These are phyloP conservation scores for Thermothelomyces thermophilus DNA, from an alignment of 2,329 filamentous ascomycete genomes.

Conservation along the genomic window DNA sequence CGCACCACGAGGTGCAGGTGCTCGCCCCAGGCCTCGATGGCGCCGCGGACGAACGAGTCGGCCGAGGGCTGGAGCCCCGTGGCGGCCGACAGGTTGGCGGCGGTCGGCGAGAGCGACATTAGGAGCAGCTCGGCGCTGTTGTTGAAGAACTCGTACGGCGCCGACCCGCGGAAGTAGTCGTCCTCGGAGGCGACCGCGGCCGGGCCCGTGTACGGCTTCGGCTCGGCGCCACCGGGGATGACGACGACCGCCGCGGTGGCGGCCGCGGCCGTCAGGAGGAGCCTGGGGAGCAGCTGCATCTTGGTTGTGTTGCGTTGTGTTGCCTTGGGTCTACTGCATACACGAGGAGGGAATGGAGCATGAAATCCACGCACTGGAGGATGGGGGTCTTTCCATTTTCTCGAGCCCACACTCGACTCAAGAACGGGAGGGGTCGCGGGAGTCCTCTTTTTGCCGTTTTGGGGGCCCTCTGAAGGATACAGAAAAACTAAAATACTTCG, in stretches of 20 bases:
- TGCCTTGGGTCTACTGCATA: too few relatives aligned
- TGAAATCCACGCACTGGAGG: too few relatives aligned
- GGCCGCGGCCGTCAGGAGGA: slow-evolving; percentile 5
- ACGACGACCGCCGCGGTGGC: slow-evolving; percentile 8
- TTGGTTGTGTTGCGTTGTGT: background rate
- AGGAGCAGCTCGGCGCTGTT: slow-evolving; percentile 22
- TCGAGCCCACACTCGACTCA: too few relatives aligned
- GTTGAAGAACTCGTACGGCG: slow-evolving; percentile 20
- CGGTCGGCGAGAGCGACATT: slow-evolving; percentile 17
- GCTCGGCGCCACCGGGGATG: slow-evolving; percentile 13
- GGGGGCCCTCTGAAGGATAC: too few relatives aligned
- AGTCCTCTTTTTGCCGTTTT: too few relatives aligned
- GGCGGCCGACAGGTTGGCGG: background rate
- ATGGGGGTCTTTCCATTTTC: too few relatives aligned
- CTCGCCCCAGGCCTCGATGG: slow-evolving; percentile 42
- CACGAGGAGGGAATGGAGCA: too few relatives aligned
- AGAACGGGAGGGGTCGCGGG: too few relatives aligned
- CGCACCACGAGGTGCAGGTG: slow-evolving; percentile 44
- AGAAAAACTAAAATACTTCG: too few relatives aligned
- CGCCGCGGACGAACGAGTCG: slow-evolving; percentile 40
- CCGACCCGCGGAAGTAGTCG: slow-evolving; percentile 13
- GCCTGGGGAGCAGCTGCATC: slow-evolving; percentile 5
- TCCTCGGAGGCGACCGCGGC: slow-evolving; percentile 1
- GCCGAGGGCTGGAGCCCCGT: slow-evolving; percentile 22
- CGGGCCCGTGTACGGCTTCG: slow-evolving; percentile 15